Conservation (phyloP, 179 eudicot genomes). For the Beta corolliflora region DNA sequence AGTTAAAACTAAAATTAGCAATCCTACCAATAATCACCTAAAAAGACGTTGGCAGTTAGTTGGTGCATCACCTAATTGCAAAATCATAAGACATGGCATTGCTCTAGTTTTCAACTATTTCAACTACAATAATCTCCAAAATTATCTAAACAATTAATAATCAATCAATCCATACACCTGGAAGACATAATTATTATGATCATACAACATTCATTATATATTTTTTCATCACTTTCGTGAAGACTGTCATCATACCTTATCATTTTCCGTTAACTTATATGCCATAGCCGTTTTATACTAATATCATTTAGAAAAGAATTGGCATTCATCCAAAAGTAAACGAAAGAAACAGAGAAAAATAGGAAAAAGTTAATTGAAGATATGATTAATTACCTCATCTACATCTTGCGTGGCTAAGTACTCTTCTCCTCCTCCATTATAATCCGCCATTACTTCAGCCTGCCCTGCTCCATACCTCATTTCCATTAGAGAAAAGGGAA, state of each 20-base stretch:
- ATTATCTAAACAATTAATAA: not conserved
- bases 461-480: constrained; percentile 23
- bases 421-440: constrained; percentile 32
- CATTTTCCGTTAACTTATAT: too few relatives aligned
- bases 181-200: too few relatives aligned
- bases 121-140: not conserved
- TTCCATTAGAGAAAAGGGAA: constrained; percentile 22
- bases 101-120: not conserved
- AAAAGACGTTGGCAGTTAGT: not conserved
- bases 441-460: constrained; percentile 38
- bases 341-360: too few relatives aligned
- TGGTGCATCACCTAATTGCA: constrained; percentile 1
- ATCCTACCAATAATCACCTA: not conserved
- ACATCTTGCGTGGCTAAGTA: constrained; percentile 34
- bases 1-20: not conserved
- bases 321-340: too few relatives aligned
- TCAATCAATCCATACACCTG: not conserved
- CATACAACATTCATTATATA: too few relatives aligned
- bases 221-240: too few relatives aligned
- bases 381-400: constrained; percentile 36
- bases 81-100: not conserved
- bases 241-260: too few relatives aligned
- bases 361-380: not conserved
- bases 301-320: too few relatives aligned
- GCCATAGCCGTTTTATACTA: too few relatives aligned